A percentile compares a stretch with the other conserved stretches of the same genome.
phyloP scores from a whole-genome alignment of 805 yeast species.

The Wickerhamomyces canadensis region DNA sequence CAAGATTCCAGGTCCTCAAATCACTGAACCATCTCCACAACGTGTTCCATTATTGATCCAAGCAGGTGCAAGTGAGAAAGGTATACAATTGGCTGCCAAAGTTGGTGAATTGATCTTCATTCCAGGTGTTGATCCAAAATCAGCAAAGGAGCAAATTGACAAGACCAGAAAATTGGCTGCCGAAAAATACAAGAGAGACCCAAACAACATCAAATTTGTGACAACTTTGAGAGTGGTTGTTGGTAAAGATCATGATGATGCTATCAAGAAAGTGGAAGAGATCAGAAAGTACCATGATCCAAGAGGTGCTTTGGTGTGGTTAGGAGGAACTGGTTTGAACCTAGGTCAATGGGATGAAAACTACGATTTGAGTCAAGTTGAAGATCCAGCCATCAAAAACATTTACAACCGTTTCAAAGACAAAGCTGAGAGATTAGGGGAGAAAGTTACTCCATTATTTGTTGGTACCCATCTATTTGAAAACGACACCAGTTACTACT shows the following conservation, averaged over 20 bases:
- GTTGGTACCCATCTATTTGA: constrained; percentile 20
- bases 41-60: constrained; percentile 38
- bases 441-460: constrained; percentile 24
- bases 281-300: constrained; percentile 26
- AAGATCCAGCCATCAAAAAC: constrained; percentile 10
- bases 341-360: constrained; percentile 27
- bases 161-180: constrained; percentile 28
- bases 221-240: constrained; percentile 30
- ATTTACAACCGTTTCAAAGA: constrained; percentile 14
- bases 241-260: constrained; percentile 33
- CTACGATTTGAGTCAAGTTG: constrained; percentile 23
- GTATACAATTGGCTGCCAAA: constrained; percentile 35
- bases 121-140: constrained; percentile 28
- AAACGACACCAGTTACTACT: constrained; percentile 33
- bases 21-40: constrained; percentile 37
- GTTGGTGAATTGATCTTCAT: constrained; percentile 38
- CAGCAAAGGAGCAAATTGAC: constrained; percentile 24
- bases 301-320: constrained; percentile 21
- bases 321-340: constrained; percentile 36
- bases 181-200: constrained; percentile 29
- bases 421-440: constrained; percentile 9
- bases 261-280: constrained; percentile 27
- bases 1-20: constrained; percentile 35
- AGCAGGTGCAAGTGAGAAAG: constrained; percentile 36
- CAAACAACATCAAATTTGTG: constrained; percentile 33